These are phyloP conservation scores for Cardamine chenopodiifolia DNA, from an alignment of 345 rosid species.

Conservation along the genomic window DNA sequence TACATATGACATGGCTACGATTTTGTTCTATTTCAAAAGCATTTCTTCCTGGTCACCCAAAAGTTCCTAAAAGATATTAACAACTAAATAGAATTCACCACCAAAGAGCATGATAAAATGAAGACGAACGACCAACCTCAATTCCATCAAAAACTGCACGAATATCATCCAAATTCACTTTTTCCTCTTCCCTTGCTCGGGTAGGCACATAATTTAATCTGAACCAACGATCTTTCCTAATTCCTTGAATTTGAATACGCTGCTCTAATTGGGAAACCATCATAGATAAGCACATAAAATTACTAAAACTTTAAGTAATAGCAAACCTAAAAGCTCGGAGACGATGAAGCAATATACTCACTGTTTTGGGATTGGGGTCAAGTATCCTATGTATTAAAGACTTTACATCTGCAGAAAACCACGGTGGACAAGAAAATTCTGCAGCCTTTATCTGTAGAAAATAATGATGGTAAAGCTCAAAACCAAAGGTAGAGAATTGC, in stretches of 20 bases:
- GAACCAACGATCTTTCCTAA: conserved; percentile 75
- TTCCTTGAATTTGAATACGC: conserved; percentile 70
- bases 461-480: conserved; percentile 17
- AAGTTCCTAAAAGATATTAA: background rate
- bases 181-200: conserved; percentile 53
- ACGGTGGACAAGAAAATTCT: conserved; percentile 70
- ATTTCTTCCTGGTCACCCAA: conserved; percentile 9
- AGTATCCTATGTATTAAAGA: conserved; percentile 74
- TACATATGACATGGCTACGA: background rate
- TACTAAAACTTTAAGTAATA: conserved; percentile 19
- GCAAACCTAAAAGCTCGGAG: conserved; percentile 1
- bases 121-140: conserved; percentile 58
- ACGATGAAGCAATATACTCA: conserved; percentile 53
- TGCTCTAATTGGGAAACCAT: conserved; percentile 50
- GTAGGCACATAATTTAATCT: conserved; percentile 58
- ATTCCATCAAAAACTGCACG: conserved; percentile 80
- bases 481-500: background rate
- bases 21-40: background rate
- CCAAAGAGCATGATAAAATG: conserved; percentile 7
- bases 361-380: conserved; percentile 75
- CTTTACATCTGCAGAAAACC: conserved; percentile 79
- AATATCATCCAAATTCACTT: conserved; percentile 78
- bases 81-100: background rate
- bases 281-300: conserved; percentile 5
- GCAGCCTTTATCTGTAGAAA: conserved; percentile 70